phyloP scores from a whole-genome alignment of 805 yeast species.

The Scheffersomyces stipitis region DNA sequence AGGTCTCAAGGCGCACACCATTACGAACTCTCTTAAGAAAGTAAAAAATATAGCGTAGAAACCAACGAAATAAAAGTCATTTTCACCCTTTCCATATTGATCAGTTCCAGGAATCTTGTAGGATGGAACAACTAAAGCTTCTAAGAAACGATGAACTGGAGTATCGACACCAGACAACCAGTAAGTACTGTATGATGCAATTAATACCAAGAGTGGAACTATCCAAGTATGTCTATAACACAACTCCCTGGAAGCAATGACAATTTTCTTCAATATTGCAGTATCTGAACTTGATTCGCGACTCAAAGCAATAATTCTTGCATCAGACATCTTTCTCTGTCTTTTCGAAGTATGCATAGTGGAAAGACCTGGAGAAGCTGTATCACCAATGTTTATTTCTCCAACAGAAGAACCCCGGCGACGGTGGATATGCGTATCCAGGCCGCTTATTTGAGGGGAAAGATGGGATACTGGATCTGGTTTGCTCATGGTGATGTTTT shows the following conservation, averaged over 20 bases:
- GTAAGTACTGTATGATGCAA: constrained; percentile 42
- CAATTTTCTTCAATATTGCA: constrained; percentile 56
- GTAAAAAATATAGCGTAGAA: constrained; percentile 87
- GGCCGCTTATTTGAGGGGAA: too few species aligned
- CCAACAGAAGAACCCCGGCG: constrained; percentile 73
- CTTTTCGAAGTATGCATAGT: constrained; percentile 57
- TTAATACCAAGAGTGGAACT: constrained; percentile 54
- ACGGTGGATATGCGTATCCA: constrained; percentile 16
- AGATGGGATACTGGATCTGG: too few species aligned
- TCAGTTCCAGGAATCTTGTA: constrained; percentile 62
- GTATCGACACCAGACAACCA: constrained; percentile 58
- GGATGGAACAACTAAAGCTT: constrained; percentile 62
- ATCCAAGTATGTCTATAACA: constrained; percentile 70
- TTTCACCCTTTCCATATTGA: constrained; percentile 82
- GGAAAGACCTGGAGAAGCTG: constrained; percentile 61
- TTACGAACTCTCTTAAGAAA: constrained; percentile 83
- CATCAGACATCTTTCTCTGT: constrained; percentile 33
- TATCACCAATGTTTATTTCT: constrained; percentile 71
- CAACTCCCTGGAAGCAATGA: constrained; percentile 59
- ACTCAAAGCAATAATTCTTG: constrained; percentile 31
- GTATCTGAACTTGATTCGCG: constrained; percentile 37
- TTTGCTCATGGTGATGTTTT: too few species aligned
- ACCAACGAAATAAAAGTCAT: constrained; percentile 76
- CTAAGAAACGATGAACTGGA: constrained; percentile 54
- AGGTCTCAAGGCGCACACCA: constrained; percentile 81